phyloP scores from a whole-genome alignment of 352 stramenopile genomes.

The Globisporangium camurandrum region DNA sequence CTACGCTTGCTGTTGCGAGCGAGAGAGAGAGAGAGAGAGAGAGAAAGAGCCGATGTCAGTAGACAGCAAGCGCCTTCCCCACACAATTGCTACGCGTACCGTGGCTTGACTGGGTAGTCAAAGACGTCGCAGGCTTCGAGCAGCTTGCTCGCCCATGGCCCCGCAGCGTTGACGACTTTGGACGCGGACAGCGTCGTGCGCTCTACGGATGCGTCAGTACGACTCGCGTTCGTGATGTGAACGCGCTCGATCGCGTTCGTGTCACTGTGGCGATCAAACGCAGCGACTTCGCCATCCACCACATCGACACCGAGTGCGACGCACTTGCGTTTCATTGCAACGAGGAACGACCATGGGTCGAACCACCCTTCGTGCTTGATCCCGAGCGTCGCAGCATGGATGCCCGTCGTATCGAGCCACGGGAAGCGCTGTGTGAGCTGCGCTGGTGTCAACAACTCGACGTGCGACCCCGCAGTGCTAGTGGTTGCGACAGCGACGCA shows the following conservation, averaged over 20 bases:
- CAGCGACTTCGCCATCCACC: constrained; percentile 59
- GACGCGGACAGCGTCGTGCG: constrained; percentile 26
- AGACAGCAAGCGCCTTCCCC: not conserved
- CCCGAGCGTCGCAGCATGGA: constrained; percentile 52
- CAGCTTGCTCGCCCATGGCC: constrained; percentile 62
- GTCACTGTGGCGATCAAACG: constrained; percentile 46
- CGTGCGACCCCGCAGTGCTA: constrained; percentile 23
- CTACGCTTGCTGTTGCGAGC: constrained; percentile 43
- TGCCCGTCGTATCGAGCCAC: constrained; percentile 64
- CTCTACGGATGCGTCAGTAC: constrained; percentile 12
- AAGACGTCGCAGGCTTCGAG: constrained; percentile 55
- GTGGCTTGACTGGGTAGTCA: constrained; percentile 69
- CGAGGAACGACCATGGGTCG: constrained; percentile 75
- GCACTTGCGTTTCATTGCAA: constrained; percentile 68
- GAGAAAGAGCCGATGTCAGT: not conserved
- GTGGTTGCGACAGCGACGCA: too few relatives aligned
- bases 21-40: not conserved
- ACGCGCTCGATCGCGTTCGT: constrained; percentile 56
- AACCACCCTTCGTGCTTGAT: constrained; percentile 79
- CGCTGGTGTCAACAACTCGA: constrained; percentile 42
- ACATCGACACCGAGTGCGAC: constrained; percentile 63
- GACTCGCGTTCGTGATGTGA: constrained; percentile 32
- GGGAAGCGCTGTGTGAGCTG: constrained; percentile 58
- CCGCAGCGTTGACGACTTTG: constrained; percentile 74
- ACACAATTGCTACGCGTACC: constrained; percentile 14